These are phyloP conservation scores for Ophiocordyceps sinensis DNA, from an alignment of 2,329 filamentous ascomycete species.

Conservation along the genomic window DNA sequence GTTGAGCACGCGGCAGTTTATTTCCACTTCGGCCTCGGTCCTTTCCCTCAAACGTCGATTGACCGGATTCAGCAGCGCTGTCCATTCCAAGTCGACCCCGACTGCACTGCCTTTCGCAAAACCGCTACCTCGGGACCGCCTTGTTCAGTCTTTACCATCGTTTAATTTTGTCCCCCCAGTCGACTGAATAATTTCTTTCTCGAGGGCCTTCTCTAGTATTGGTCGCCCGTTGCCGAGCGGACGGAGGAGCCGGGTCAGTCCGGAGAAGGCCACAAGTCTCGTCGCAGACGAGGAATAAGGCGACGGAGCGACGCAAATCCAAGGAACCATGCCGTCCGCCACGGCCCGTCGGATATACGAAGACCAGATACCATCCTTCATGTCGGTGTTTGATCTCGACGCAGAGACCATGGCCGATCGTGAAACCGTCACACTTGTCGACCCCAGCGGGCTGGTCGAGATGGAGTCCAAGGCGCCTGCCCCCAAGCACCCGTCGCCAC, in stretches of 20 bases:
- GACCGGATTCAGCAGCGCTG: slow-evolving; percentile 39
- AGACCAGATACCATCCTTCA: slow-evolving; percentile 61
- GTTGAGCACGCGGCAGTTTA: not conserved
- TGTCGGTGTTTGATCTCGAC: slow-evolving; percentile 60
- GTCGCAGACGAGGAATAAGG: too few relatives aligned
- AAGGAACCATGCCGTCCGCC: slow-evolving; percentile 44
- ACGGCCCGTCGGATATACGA: slow-evolving; percentile 47
- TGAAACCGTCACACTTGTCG: slow-evolving; percentile 37
- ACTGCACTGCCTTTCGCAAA: slow-evolving; percentile 6
- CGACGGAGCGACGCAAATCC: not conserved
- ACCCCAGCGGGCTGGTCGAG: slow-evolving; percentile 37
- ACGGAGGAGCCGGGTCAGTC: too few relatives aligned
- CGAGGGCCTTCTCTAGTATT: too few relatives aligned
- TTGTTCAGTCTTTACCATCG: slow-evolving; percentile 2
- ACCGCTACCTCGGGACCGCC: slow-evolving; percentile 5
- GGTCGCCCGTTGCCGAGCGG: too few relatives aligned
- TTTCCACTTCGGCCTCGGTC: slow-evolving; percentile 6
- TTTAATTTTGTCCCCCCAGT: not conserved
- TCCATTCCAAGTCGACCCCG: slow-evolving; percentile 17
- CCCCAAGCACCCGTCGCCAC: slow-evolving; percentile 20
- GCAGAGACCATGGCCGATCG: slow-evolving; percentile 37
- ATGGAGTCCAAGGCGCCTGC: slow-evolving; percentile 26
- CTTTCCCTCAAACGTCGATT: slow-evolving; percentile 7
- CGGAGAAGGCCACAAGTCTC: too few relatives aligned
- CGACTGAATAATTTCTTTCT: too few relatives aligned